phyloP scores from a whole-genome alignment of 208 protist species.

The Leishmania lainsoni region DNA sequence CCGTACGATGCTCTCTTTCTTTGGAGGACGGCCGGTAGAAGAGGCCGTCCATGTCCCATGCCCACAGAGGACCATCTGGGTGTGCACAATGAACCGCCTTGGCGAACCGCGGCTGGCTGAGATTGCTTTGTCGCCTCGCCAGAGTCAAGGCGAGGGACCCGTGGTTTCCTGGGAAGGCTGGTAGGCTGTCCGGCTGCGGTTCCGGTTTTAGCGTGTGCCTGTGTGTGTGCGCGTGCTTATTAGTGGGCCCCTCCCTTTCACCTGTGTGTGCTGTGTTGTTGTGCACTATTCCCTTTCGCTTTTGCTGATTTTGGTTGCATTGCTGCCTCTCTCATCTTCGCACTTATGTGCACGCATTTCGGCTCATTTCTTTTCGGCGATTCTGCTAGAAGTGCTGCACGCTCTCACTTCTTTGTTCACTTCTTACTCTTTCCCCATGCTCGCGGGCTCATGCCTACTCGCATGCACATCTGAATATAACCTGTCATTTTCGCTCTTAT shows the following conservation, averaged over 20 bases:
- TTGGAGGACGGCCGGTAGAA: constrained; percentile 65
- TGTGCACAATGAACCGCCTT: constrained; percentile 69
- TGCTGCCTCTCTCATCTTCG: neutral
- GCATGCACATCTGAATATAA: neutral
- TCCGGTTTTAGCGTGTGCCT: neutral
- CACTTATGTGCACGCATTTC: neutral
- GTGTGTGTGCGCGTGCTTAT: neutral
- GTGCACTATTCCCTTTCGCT: neutral
- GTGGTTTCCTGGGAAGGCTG: constrained; percentile 22
- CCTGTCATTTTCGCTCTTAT: neutral
- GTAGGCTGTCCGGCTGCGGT: constrained; percentile 3
- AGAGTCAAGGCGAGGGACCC: neutral
- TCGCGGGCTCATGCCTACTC: neutral
- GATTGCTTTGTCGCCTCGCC: constrained; percentile 50
- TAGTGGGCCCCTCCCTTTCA: neutral
- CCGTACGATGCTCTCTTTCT: constrained; percentile 78
- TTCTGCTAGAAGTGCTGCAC: neutral
- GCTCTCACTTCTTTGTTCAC: neutral
- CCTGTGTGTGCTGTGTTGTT: neutral
- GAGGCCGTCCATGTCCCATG: constrained; percentile 72
- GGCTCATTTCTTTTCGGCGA: neutral
- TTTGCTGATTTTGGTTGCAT: neutral
- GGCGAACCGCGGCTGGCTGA: constrained; percentile 59
- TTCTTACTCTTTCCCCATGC: neutral
- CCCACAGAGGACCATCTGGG: constrained; percentile 79